phyloP scores from a whole-genome alignment of 495 filamentous ascomycete species.

The Penicillium subrubescens region DNA sequence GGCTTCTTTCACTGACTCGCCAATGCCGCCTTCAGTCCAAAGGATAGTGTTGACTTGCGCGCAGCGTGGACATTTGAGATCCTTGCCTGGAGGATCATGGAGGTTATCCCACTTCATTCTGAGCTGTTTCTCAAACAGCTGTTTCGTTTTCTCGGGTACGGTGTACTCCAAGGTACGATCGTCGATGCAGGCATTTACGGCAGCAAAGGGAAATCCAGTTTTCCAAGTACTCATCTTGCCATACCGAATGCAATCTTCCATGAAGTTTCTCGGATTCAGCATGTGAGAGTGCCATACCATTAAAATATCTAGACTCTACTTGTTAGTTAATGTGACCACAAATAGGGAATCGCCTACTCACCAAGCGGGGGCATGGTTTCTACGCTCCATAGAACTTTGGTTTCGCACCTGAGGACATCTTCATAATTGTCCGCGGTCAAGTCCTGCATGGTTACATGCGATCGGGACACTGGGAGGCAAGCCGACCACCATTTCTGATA shows the following conservation, averaged over 20 bases:
- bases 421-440: slow-evolving; percentile 16
- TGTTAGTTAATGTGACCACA: background rate
- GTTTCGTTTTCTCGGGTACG: slow-evolving; percentile 44
- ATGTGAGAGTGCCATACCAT: slow-evolving; percentile 90
- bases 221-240: slow-evolving; percentile 61
- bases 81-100: slow-evolving; percentile 50
- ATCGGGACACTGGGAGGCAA: slow-evolving; percentile 22
- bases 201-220: slow-evolving; percentile 69
- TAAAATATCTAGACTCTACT: slow-evolving; percentile 60
- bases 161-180: slow-evolving; percentile 61
- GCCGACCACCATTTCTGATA: slow-evolving; percentile 72
- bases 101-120: slow-evolving; percentile 60
- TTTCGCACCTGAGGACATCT: slow-evolving; percentile 12
- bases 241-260: slow-evolving; percentile 73
- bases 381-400: slow-evolving; percentile 16
- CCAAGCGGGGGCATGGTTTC: slow-evolving; percentile 33
- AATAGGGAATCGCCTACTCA: slow-evolving; percentile 9
- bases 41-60: slow-evolving; percentile 12
- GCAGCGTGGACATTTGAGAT: slow-evolving; percentile 61
- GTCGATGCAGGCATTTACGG: slow-evolving; percentile 65
- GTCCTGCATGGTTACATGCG: slow-evolving; percentile 14
- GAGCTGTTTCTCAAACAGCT: slow-evolving; percentile 53
- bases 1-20: slow-evolving; percentile 11
- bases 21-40: slow-evolving; percentile 29
- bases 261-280: slow-evolving; percentile 74